Percentiles rank a stretch among this genome's conserved stretches.
phyloP scores from a whole-genome alignment of 1,284 basidiomycete species.

The Cryptococcus maquisensis region DNA sequence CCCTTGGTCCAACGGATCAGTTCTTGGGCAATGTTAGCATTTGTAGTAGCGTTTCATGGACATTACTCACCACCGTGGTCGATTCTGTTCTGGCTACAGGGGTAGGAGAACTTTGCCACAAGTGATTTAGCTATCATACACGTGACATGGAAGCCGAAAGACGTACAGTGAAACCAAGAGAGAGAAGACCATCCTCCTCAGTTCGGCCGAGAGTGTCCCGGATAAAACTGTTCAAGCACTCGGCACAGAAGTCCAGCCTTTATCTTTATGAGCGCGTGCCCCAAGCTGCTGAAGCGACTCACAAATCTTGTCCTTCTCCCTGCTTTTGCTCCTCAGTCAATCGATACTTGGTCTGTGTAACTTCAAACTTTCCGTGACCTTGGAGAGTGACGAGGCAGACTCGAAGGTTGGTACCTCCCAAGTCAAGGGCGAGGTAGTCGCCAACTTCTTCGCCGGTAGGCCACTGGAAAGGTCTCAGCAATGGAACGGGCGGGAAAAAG shows the following conservation, averaged over 20 bases:
- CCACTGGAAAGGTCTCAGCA: slow-evolving; percentile 55
- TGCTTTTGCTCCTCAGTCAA: slow-evolving; percentile 98
- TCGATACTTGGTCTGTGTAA: slow-evolving; percentile 96
- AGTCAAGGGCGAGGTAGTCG: slow-evolving; percentile 87
- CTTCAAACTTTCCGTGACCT: slow-evolving; percentile 92
- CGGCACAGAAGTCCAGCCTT: slow-evolving; percentile 91
- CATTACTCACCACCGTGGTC: slow-evolving; percentile 66
- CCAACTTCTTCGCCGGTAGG: slow-evolving; percentile 85
- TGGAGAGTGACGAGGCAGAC: slow-evolving; percentile 92
- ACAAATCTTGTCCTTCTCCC: slow-evolving; percentile 83
- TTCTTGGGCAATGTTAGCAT: slow-evolving; percentile 43
- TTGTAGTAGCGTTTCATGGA: neutral
- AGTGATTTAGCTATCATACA: neutral
- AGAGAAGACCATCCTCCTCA: slow-evolving; percentile 66
- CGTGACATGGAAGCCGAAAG: neutral
- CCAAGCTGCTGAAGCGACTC: slow-evolving; percentile 7
- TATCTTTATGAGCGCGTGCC: neutral
- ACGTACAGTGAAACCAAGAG: slow-evolving; percentile 88
- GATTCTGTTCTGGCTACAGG: slow-evolving; percentile 86
- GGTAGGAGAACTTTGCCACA: slow-evolving; percentile 77
- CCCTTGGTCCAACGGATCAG: slow-evolving; percentile 99
- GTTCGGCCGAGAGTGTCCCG: slow-evolving; percentile 60
- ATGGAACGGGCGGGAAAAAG: neutral
- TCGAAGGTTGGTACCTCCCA: slow-evolving; percentile 95
- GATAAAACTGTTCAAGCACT: slow-evolving; percentile 87